Evolutionary conservation across 2,329 filamentous ascomycete genomes (phyloP).

Genomic region (Ploettnerulaceae sp.): DNA sequence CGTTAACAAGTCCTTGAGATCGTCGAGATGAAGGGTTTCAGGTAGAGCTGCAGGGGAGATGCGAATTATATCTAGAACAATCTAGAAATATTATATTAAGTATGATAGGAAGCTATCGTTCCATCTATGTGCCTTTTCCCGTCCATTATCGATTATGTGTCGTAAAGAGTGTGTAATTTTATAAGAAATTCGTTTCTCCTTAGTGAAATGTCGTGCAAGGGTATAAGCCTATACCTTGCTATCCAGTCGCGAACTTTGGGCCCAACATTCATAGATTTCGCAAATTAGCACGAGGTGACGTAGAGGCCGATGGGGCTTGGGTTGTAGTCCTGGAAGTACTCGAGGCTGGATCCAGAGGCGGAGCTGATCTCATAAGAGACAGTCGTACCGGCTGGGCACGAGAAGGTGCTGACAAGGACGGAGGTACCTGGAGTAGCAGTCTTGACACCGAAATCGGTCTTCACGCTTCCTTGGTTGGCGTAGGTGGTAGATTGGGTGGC

Average conservation of each 20-base stretch:
- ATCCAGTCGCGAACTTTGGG: not conserved
- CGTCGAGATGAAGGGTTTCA: too few relatives aligned
- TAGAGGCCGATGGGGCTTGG: conserved; percentile 39
- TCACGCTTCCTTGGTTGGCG: conserved; percentile 44
- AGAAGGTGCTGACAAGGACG: conserved; percentile 48
- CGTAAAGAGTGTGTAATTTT: not conserved
- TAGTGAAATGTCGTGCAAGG: not conserved
- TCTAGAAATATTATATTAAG: too few relatives aligned
- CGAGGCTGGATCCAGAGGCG: conserved; percentile 45
- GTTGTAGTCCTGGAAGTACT: conserved; percentile 63
- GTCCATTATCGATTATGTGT: too few relatives aligned
- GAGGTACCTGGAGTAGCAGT: conserved; percentile 48
- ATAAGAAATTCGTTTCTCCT: not conserved
- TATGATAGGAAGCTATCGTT: too few relatives aligned
- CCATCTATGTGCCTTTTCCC: too few relatives aligned
- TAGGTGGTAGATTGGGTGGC: conserved; percentile 48
- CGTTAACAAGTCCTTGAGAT: too few relatives aligned
- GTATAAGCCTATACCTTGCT: not conserved
- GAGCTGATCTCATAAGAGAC: conserved; percentile 49
- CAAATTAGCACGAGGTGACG: conserved; percentile 32
- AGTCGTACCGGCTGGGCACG: conserved; percentile 48
- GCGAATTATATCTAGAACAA: too few relatives aligned
- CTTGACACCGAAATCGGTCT: conserved; percentile 39
- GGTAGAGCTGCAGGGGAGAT: too few relatives aligned
- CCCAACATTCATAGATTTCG: not conserved